Evolutionary conservation across 768 basidiomycete genomes (phyloP).

Genomic region (Leccinum uliginosum): DNA sequence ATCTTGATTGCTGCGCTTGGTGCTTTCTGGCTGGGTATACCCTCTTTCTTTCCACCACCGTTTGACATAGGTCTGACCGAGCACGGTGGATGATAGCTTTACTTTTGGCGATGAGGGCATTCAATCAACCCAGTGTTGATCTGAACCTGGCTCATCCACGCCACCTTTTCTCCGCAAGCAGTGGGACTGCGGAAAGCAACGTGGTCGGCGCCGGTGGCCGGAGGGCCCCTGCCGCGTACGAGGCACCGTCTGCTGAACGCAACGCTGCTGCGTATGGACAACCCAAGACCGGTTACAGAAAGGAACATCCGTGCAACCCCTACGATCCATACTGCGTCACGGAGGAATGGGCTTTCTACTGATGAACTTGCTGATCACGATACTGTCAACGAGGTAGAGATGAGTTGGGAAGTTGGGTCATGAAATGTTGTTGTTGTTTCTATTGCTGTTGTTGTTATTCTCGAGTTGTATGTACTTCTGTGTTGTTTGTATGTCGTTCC

Average conservation of each 20-base stretch:
- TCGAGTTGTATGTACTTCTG: conserved; percentile 18
- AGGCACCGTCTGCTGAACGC: conserved; percentile 25
- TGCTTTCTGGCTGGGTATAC: conserved; percentile 73
- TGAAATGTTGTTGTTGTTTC: conserved; percentile 4
- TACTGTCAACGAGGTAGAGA: conserved; percentile 1
- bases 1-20: conserved; percentile 68
- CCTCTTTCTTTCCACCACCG: neutral
- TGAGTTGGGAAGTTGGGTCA: neutral
- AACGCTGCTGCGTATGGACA: conserved; percentile 28
- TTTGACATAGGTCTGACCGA: conserved; percentile 4
- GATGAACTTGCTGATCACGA: conserved; percentile 8
- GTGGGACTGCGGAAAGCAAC: conserved; percentile 31
- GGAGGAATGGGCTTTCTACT: conserved; percentile 62
- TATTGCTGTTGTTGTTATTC: conserved; percentile 2
- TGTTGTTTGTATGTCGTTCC: conserved; percentile 17
- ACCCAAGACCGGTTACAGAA: conserved; percentile 30
- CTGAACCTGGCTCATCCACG: conserved; percentile 28
- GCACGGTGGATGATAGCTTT: conserved; percentile 29
- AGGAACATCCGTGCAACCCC: conserved; percentile 51
- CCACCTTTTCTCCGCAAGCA: conserved; percentile 31
- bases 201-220: conserved; percentile 32
- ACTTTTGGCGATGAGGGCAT: conserved; percentile 40
- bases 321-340: conserved; percentile 66
- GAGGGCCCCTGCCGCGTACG: conserved; percentile 18
- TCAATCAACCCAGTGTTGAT: conserved; percentile 29